Conservation (phyloP, 352 stramenopile species). For the Globisporangium mamillatum region DNA sequence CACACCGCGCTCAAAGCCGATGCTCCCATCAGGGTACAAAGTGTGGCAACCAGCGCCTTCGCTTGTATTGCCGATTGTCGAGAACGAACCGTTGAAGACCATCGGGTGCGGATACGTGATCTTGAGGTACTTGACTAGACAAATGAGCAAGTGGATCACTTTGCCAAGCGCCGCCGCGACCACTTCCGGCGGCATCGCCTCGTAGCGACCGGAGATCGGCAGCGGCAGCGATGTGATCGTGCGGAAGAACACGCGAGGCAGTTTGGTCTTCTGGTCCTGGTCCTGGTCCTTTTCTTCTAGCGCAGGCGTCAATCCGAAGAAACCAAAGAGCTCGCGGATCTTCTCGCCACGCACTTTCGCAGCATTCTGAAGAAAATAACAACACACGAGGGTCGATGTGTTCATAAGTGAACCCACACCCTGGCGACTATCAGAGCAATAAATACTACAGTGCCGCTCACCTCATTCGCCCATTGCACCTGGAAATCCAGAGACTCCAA, state of each 20-base stretch:
- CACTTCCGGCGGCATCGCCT: slow-evolving; percentile 71
- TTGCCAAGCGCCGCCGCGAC: slow-evolving; percentile 68
- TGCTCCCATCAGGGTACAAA: slow-evolving; percentile 76
- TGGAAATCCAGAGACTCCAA: slow-evolving; percentile 71
- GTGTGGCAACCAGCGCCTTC: slow-evolving; percentile 80
- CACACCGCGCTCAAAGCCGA: slow-evolving; percentile 72
- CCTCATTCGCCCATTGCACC: slow-evolving; percentile 56
- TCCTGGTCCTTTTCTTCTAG: not conserved
- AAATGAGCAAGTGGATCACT: slow-evolving; percentile 70
- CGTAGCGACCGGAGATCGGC: slow-evolving; percentile 68
- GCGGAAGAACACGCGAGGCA: slow-evolving; percentile 41
- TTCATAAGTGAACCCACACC: not conserved
- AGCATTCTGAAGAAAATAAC: slow-evolving; percentile 38
- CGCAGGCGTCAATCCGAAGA: slow-evolving; percentile 39
- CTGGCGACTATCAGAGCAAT: too few relatives aligned
- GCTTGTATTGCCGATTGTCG: slow-evolving; percentile 76
- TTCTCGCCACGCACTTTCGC: slow-evolving; percentile 60
- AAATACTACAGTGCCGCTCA: slow-evolving; percentile 11
- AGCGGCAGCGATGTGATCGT: slow-evolving; percentile 68
- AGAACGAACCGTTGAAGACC: slow-evolving; percentile 85
- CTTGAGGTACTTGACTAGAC: slow-evolving; percentile 66
- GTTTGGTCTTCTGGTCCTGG: not conserved
- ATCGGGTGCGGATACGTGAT: slow-evolving; percentile 80
- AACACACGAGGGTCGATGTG: not conserved
- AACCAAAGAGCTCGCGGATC: slow-evolving; percentile 62